Evolutionary conservation across 305 asterid species (phyloP), one percentile per base, ranked within the genome.

Genomic region (Fraxinus sp.): DNA sequence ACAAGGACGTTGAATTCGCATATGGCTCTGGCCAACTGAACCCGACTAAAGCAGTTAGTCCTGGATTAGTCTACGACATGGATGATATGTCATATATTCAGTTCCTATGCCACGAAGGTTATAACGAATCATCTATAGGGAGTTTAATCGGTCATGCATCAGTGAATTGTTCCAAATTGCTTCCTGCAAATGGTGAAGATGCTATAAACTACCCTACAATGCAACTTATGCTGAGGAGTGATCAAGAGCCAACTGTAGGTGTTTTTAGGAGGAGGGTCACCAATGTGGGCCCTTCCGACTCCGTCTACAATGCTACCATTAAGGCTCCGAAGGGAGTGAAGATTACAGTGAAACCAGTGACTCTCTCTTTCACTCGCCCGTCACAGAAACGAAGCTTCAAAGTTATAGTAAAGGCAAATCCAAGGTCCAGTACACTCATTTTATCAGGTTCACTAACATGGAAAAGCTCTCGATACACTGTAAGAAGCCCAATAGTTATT

Each of bases 41-140:
- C 80, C 97, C 97, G 7, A 85, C 85, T 0, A 87, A 82, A 88
- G 97, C 98, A 82, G 81, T 90, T 79, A 90, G 81, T 86, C 99
- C 99, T 4, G 98, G 99, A 62, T 87, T 95, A 72, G 76, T 95
- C 71, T 95, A 95, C 52, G 96, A 95, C 91, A 88, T 92, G 96
- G 91, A 93, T 70, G 92, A 86, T 75, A 90, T 92, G 85, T 89
- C 94, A 0, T 95, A 95, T 78, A 78, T 92, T 77, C 97, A 91
- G 77, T 94, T 95, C 89, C 90, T 95, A 4, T 95, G 99, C 76
- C 93, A 88, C 11, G 98, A 93, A 85, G 97, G 96, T 8, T 92
- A 92, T 80, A 81, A 83, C 0, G 92, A 88, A 22, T 80, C 99
- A 32, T 59, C 86, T 59, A 86, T 95, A 1, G 90, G 91, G 43